Percentiles rank a stretch among this genome's conserved stretches.
These are phyloP conservation scores for Saccharomycopsis hybrid DNA, from an alignment of 1,139 yeast species.

Conservation along the genomic window DNA sequence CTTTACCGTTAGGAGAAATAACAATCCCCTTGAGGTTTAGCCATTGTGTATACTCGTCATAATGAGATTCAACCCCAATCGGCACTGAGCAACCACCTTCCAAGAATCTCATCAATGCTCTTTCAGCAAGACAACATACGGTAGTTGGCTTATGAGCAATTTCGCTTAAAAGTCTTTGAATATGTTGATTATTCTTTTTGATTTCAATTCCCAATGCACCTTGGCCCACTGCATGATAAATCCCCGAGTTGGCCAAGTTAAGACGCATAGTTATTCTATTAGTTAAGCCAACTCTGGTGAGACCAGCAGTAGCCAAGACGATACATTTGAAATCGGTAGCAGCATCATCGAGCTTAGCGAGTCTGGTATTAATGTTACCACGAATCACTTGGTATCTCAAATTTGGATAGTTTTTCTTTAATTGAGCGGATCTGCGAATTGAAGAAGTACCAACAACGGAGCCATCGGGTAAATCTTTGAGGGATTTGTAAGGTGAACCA, in stretches of 20 bases:
- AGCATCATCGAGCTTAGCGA: constrained; percentile 68
- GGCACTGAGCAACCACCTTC: constrained; percentile 99
- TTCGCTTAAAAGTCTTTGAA: constrained; percentile 50
- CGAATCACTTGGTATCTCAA: constrained; percentile 71
- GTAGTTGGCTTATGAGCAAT: constrained; percentile 67
- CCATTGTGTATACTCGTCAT: constrained; percentile 34
- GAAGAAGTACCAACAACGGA: constrained; percentile 92
- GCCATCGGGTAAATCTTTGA: constrained; percentile 76
- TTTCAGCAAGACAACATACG: constrained; percentile 81
- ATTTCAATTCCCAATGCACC: constrained; percentile 95
- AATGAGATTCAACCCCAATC: constrained; percentile 75
- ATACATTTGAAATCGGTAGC: constrained; percentile 67
- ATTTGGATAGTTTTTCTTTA: constrained; percentile 50
- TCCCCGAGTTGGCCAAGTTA: constrained; percentile 65
- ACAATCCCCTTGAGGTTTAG: constrained; percentile 65
- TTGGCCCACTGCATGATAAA: constrained; percentile 97
- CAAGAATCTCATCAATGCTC: constrained; percentile 76
- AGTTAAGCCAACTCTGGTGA: constrained; percentile 63
- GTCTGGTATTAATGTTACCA: constrained; percentile 82
- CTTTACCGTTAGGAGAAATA: constrained; percentile 76
- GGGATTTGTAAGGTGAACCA: constrained; percentile 53
- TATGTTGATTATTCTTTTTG: constrained; percentile 55
- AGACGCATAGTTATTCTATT: constrained; percentile 59
- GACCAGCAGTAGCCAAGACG: constrained; percentile 88
- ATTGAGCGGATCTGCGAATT: constrained; percentile 82